These are phyloP conservation scores for Alternaria incomplexa DNA, from an alignment of 2,329 filamentous ascomycete genomes.

Conservation along the genomic window DNA sequence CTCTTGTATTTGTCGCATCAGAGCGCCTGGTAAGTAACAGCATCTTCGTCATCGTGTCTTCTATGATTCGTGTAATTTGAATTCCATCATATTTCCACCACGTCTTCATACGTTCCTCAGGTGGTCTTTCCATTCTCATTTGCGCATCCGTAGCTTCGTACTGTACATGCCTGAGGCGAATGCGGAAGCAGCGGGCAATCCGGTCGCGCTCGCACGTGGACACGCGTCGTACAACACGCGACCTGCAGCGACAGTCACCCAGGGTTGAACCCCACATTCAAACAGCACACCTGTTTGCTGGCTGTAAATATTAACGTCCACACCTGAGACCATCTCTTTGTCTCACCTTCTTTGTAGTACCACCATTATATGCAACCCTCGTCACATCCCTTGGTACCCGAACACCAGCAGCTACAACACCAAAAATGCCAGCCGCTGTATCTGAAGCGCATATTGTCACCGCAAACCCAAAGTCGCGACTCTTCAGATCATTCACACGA, in stretches of 20 bases:
- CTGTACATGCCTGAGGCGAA: background rate
- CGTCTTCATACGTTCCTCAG: background rate
- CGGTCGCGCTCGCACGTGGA: constrained; percentile 1
- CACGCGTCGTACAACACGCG: background rate
- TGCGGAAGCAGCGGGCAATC: background rate
- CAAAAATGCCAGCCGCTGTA: background rate
- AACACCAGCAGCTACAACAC: background rate
- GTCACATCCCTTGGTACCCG: background rate
- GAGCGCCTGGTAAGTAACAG: background rate
- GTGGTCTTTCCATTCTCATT: background rate
- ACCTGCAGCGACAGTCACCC: background rate
- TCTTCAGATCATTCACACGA: background rate
- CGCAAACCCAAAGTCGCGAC: background rate
- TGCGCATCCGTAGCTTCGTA: background rate
- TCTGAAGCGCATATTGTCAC: background rate
- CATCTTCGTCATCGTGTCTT: background rate
- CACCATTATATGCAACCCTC: background rate
- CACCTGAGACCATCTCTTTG: background rate
- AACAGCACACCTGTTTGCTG: background rate
- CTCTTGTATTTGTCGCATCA: background rate
- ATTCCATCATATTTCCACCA: background rate
- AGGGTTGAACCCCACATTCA: background rate
- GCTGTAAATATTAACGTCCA: background rate
- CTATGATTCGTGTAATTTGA: background rate
- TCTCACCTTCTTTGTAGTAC: background rate